A percentile compares a stretch with the other conserved stretches of the same genome.
Evolutionary conservation across 1,284 basidiomycete species (phyloP).

Genomic region (Cutaneotrichosporon cutaneum): DNA sequence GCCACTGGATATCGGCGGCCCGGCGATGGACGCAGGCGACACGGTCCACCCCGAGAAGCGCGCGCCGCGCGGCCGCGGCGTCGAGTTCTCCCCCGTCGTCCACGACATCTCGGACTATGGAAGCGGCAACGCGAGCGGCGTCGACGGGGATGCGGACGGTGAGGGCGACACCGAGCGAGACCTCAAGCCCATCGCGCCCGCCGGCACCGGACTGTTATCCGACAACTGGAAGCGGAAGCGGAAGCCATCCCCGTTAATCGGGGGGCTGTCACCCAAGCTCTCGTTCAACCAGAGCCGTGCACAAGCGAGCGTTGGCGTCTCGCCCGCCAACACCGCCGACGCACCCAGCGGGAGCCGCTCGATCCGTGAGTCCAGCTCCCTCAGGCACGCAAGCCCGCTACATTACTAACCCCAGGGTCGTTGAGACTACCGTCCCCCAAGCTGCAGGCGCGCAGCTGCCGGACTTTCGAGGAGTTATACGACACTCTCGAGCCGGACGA

Average conservation of each 20-base stretch:
- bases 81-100: constrained; percentile 19
- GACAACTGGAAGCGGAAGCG: neutral
- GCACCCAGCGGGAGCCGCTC: constrained; percentile 17
- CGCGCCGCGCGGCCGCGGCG: neutral
- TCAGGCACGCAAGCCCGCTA: neutral
- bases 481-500: constrained; percentile 58
- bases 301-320: constrained; percentile 17
- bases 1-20: constrained; percentile 45
- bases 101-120: constrained; percentile 5
- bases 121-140: neutral
- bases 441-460: constrained; percentile 25
- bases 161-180: constrained; percentile 4
- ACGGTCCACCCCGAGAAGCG: constrained; percentile 4
- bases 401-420: constrained; percentile 30
- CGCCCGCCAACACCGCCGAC: constrained; percentile 6
- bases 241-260: neutral
- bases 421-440: constrained; percentile 38
- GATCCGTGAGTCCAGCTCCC: constrained; percentile 17
- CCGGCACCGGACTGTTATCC: neutral
- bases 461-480: constrained; percentile 46
- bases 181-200: neutral
- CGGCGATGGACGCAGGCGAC: constrained; percentile 12
- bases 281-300: constrained; percentile 8
- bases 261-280: constrained; percentile 15
- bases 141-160: neutral